Evolutionary conservation across 768 basidiomycete genomes (phyloP).

Genomic region (Russula olivacea): DNA sequence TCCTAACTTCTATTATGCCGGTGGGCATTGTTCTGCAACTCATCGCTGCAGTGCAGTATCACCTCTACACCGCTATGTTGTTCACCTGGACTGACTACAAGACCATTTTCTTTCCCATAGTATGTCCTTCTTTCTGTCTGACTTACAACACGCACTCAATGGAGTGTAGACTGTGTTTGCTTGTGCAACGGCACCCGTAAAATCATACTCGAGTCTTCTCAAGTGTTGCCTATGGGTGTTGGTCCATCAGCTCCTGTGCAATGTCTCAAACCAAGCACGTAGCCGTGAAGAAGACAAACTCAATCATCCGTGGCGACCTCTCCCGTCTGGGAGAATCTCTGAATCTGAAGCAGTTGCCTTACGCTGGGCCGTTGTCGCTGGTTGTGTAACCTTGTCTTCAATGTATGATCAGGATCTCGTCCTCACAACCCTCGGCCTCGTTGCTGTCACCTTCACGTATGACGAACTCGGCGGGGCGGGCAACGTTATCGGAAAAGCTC

Average conservation of each 20-base stretch:
- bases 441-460: constrained; percentile 23
- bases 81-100: constrained; percentile 33
- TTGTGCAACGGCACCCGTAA: constrained; percentile 20
- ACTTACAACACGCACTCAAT: not conserved
- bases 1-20: not conserved
- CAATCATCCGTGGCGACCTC: constrained; percentile 29
- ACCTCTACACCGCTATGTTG: constrained; percentile 27
- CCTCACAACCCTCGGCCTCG: constrained; percentile 23
- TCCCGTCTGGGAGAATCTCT: constrained; percentile 27
- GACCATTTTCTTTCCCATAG: constrained; percentile 30
- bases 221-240: constrained; percentile 26
- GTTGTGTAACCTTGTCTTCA: constrained; percentile 21
- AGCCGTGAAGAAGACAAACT: constrained; percentile 26
- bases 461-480: constrained; percentile 17
- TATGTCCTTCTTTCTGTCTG: constrained; percentile 16
- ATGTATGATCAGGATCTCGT: constrained; percentile 22
- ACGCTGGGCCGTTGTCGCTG: constrained; percentile 22
- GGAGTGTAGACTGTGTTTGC: constrained; percentile 22
- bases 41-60: constrained; percentile 13
- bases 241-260: constrained; percentile 28
- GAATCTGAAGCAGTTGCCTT: constrained; percentile 20
- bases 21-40: constrained; percentile 5
- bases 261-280: constrained; percentile 28
- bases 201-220: constrained; percentile 7
- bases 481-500: constrained; percentile 22